Percentiles rank a stretch among this genome's conserved stretches.
phyloP scores from a whole-genome alignment of 202 grass and related monocot genomes.

The Hordeum pubiflorum region DNA sequence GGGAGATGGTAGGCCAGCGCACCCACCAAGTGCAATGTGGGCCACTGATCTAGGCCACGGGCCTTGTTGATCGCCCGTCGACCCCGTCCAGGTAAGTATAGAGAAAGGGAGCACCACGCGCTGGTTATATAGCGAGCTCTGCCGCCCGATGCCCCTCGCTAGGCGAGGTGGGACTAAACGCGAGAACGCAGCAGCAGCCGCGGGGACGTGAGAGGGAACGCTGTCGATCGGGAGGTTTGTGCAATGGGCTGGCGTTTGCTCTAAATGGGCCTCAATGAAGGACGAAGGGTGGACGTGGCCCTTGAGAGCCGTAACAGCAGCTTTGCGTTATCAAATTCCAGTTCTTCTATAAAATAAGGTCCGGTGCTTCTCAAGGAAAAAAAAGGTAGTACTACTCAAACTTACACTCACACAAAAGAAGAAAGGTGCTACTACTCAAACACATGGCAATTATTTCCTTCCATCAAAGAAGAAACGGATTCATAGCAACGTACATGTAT shows the following conservation, averaged over 20 bases:
- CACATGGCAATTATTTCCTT: too few relatives aligned
- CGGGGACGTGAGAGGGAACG: background rate
- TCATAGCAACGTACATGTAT: too few relatives aligned
- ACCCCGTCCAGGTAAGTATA: slow-evolving; percentile 73
- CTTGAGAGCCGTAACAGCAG: too few relatives aligned
- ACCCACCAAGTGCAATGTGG: slow-evolving; percentile 33
- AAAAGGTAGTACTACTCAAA: background rate
- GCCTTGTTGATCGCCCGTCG: slow-evolving; percentile 31
- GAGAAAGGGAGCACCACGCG: fast-evolving
- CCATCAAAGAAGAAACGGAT: too few relatives aligned
- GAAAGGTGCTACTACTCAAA: background rate
- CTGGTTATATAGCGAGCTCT: fast-evolving
- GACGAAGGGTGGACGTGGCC: too few relatives aligned
- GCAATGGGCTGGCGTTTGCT: background rate
- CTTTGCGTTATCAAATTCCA: too few relatives aligned
- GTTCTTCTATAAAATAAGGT: too few relatives aligned
- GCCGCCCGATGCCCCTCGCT: fast-evolving
- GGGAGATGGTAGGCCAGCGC: slow-evolving; percentile 51
- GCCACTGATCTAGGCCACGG: slow-evolving; percentile 38
- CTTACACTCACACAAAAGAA: background rate
- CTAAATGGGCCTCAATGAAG: background rate
- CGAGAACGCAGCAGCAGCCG: background rate
- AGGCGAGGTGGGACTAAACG: slow-evolving; percentile 15
- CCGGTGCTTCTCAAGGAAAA: too few relatives aligned
- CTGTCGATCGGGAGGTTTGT: background rate